These are phyloP conservation scores for Saccharomycopsis hybrid DNA, from an alignment of 1,139 yeast genomes.

Conservation along the genomic window DNA sequence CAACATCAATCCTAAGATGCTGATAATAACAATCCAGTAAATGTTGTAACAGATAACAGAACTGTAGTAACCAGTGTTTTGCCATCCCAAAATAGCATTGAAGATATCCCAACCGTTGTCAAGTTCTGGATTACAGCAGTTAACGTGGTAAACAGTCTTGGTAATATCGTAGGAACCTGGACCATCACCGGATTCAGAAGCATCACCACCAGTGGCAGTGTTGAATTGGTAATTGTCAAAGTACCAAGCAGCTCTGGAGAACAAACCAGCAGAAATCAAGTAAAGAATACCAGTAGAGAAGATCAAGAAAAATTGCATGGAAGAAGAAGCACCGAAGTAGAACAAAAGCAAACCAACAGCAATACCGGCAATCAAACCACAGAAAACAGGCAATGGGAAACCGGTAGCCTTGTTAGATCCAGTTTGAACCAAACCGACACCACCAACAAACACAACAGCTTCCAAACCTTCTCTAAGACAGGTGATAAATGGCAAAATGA, in stretches of 20 bases:
- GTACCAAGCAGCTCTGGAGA: conserved; percentile 87
- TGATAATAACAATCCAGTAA: conserved; percentile 68
- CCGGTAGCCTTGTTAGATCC: conserved; percentile 47
- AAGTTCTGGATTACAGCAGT: conserved; percentile 85
- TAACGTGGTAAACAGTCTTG: conserved; percentile 83
- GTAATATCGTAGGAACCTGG: conserved; percentile 83
- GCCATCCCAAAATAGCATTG: conserved; percentile 85
- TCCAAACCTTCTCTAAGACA: conserved; percentile 87
- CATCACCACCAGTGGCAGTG: conserved; percentile 75
- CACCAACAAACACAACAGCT: conserved; percentile 89
- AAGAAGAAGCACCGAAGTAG: conserved; percentile 65
- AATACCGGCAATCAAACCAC: conserved; percentile 68
- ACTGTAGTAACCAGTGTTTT: conserved; percentile 84
- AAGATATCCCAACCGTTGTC: conserved; percentile 94
- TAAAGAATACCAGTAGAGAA: conserved; percentile 77
- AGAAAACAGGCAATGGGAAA: conserved; percentile 77
- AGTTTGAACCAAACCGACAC: conserved; percentile 59
- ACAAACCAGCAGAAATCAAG: conserved; percentile 80
- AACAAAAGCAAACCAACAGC: conserved; percentile 61
- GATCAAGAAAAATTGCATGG: conserved; percentile 74
- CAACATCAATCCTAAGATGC: conserved; percentile 50
- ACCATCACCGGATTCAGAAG: conserved; percentile 83
- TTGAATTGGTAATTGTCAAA: conserved; percentile 63
- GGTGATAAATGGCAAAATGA: conserved; percentile 75
- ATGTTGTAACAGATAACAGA: conserved; percentile 77